phyloP scores from a whole-genome alignment of 331 rosid species.

The Pyrus hybrid region DNA sequence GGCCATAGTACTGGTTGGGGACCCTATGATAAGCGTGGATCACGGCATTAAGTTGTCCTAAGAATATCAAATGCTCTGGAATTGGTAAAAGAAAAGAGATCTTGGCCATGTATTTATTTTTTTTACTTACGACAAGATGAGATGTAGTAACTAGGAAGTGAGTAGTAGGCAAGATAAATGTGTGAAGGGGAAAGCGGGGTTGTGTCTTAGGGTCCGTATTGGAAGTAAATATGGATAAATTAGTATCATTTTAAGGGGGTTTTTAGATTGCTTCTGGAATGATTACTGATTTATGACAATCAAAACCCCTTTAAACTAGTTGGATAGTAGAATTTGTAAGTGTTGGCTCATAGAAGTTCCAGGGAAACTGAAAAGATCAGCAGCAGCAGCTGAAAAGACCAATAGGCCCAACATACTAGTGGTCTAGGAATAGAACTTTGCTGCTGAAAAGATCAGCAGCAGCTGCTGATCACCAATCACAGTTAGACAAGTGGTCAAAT shows the following conservation, averaged over 20 bases:
- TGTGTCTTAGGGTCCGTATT: not conserved
- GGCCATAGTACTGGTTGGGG: conserved; percentile 25
- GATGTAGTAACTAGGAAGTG: not conserved
- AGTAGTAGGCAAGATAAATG: not conserved
- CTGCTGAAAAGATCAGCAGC: no score
- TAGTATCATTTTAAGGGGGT: not conserved
- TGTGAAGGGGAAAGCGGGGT: not conserved
- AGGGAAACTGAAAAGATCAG: no score
- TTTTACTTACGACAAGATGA: no score
- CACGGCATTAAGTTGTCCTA: conserved; percentile 15
- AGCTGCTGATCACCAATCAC: no score
- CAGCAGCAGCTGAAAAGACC: no score
- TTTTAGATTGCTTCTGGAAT: not conserved
- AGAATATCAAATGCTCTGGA: not conserved
- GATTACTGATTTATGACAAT: not conserved
- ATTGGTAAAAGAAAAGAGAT: not conserved
- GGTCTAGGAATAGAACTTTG: no score
- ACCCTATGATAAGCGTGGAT: conserved; percentile 23
- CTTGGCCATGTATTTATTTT: no score
- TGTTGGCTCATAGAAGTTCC: not conserved
- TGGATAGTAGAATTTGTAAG: no score
- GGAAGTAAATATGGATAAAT: not conserved
- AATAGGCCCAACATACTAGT: no score
- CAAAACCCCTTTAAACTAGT: not conserved
- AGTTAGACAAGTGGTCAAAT: no score